Conservation (phyloP, 2,329 filamentous ascomycete species). For the Fusarium sulawesiense region DNA sequence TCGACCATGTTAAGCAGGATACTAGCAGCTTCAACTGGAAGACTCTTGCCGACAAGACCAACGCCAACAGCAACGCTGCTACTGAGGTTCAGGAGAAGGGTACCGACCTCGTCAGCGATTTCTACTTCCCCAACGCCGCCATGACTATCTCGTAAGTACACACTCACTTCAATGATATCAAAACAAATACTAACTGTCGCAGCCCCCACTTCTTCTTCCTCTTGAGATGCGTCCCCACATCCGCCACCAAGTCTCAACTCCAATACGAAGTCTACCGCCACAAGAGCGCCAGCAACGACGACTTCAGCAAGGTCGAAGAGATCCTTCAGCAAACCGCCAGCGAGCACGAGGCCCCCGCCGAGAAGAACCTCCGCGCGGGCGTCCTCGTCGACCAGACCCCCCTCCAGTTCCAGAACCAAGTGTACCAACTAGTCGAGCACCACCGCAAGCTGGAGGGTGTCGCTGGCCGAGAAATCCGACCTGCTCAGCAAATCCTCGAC, state of each 20-base stretch:
- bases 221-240: constrained; percentile 26
- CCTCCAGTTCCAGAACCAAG: constrained; percentile 32
- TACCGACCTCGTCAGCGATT: constrained; percentile 24
- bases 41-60: constrained; percentile 55
- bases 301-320: constrained; percentile 22
- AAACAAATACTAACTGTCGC: constrained; percentile 48
- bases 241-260: constrained; percentile 15
- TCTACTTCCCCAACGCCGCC: constrained; percentile 40
- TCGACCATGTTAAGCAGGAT: constrained; percentile 67
- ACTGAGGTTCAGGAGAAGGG: constrained; percentile 18
- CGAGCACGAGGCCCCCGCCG: constrained; percentile 22
- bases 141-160: constrained; percentile 37
- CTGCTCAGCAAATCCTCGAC: constrained; percentile 30
- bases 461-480: constrained; percentile 27
- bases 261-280: constrained; percentile 38
- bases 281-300: constrained; percentile 25
- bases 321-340: constrained; percentile 19
- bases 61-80: constrained; percentile 21
- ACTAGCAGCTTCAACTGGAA: constrained; percentile 69
- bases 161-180: too few relatives aligned
- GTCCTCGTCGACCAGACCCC: constrained; percentile 20
- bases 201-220: constrained; percentile 40
- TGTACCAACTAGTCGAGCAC: constrained; percentile 31
- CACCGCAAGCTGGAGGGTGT: constrained; percentile 32
- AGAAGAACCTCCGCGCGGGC: constrained; percentile 21